phyloP scores from a whole-genome alignment of 2,329 filamentous ascomycete species.

The Cladosporium sp. region DNA sequence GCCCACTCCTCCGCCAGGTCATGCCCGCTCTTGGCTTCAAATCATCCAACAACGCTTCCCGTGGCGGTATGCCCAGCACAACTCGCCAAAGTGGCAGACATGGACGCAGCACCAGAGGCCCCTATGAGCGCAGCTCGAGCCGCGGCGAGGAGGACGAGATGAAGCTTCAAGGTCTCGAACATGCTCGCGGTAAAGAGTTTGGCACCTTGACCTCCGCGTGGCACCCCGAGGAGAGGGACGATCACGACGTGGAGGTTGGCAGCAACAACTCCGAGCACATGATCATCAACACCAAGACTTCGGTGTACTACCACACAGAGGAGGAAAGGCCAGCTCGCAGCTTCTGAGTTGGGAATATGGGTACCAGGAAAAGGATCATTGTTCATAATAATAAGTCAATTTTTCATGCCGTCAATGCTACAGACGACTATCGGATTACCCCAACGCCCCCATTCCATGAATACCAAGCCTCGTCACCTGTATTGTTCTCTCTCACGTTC shows the following conservation, averaged over 20 bases:
- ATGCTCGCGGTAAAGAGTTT: slow-evolving; percentile 9
- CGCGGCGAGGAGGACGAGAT: slow-evolving; percentile 9
- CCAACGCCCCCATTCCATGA: too few species aligned
- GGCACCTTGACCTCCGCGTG: slow-evolving; percentile 9
- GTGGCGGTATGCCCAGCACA: neutral
- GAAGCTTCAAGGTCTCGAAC: slow-evolving; percentile 8
- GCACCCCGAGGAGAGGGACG: slow-evolving; percentile 5
- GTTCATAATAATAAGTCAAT: too few species aligned
- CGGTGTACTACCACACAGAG: slow-evolving; percentile 11
- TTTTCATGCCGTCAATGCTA: too few species aligned
- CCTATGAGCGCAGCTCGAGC: slow-evolving; percentile 10
- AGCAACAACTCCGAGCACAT: slow-evolving; percentile 10
- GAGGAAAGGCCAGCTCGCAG: slow-evolving; percentile 1
- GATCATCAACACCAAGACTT: slow-evolving; percentile 12
- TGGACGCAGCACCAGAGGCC: neutral
- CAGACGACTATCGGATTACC: too few species aligned
- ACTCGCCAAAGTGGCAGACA: neutral
- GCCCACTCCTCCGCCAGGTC: slow-evolving; percentile 14
- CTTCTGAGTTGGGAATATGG: neutral
- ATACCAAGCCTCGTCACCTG: too few species aligned
- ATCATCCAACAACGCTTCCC: neutral
- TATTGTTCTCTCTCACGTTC: too few species aligned
- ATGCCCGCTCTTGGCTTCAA: slow-evolving; percentile 9
- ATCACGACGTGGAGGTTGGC: slow-evolving; percentile 3
- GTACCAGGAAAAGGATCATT: too few species aligned